These are phyloP conservation scores for Pezicula radicicola DNA, from an alignment of 2,329 filamentous ascomycete species.

Conservation along the genomic window DNA sequence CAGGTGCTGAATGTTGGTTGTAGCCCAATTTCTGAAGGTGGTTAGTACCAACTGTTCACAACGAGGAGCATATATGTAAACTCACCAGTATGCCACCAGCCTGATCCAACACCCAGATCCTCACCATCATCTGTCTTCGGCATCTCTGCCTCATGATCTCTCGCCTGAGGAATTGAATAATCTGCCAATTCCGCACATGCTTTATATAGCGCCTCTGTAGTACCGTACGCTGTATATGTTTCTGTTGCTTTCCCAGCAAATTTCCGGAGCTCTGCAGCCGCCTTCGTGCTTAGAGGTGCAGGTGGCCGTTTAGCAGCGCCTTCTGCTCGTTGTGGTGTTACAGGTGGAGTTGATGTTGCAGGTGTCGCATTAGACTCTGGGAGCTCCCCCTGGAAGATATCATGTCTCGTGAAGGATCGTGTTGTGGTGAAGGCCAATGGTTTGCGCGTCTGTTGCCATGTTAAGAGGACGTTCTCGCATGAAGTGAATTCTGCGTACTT, in stretches of 20 bases:
- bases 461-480: slow-evolving; percentile 3
- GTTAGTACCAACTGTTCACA: background rate
- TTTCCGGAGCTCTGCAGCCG: slow-evolving; percentile 9
- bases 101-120: slow-evolving; percentile 72
- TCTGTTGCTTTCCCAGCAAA: slow-evolving; percentile 38
- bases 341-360: slow-evolving; percentile 15
- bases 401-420: slow-evolving; percentile 18
- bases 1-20: slow-evolving; percentile 89
- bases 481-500: slow-evolving; percentile 9
- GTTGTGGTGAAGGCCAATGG: slow-evolving; percentile 6
- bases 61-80: slow-evolving; percentile 9
- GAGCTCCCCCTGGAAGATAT: slow-evolving; percentile 18
- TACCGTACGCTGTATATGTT: slow-evolving; percentile 76
- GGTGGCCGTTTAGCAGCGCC: slow-evolving; percentile 2
- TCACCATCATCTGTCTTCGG: slow-evolving; percentile 74
- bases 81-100: slow-evolving; percentile 81
- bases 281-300: slow-evolving; percentile 8
- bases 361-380: slow-evolving; percentile 13
- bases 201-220: slow-evolving; percentile 76
- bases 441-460: slow-evolving; percentile 5
- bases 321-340: slow-evolving; percentile 9
- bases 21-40: slow-evolving; percentile 65
- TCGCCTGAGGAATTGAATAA: slow-evolving; percentile 70
- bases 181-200: slow-evolving; percentile 69
- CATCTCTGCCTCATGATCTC: slow-evolving; percentile 63